Base-by-base conservation (phyloP, 176 grass and related monocot species). In the Aegilops tauschii region DNA sequence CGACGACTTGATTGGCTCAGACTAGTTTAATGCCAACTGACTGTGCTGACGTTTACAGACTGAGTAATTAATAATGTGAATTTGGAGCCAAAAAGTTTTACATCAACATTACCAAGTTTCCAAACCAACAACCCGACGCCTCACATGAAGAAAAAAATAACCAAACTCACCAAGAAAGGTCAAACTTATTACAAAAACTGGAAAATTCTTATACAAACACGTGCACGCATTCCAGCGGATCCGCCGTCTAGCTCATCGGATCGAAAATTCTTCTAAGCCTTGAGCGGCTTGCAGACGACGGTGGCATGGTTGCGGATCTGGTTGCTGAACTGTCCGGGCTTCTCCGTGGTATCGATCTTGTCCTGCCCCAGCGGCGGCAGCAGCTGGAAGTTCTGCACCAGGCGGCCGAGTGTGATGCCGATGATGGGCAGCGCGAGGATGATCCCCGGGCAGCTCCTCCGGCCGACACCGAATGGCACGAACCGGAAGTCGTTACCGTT, bases 391-490 rank as follows among this genome's bases (percentile, higher is more conserved):
- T 87, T 93, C 84, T 98, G 95, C 71, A 98, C 93, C 17, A 95
- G 70, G 62, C 44, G 44, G 25, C 93, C 95, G 1, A 98, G 87
- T 11, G 95, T 95, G 81, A 98, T 92, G 54, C 90, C 86, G 70
- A 98, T 93, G 80, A 98, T 98, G 18, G 96, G 96, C 50, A 98
- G 82, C 10, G 96, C 96, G 17, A 98, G 86, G 75, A 95, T 90
- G 81, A 98, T 98, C 11, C 95, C 95, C 5, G 95, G 95, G 89
- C 95, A 98, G 89, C 93, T 98, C 12, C 95, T 87, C 17, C 95
- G 87, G 9, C 95, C 95, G 56, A 98, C 93, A 11, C 95, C 95
- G 78, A 98, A 98, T 0, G 95, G 95, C 17, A 98, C 70, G 76
- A 89, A 95, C 62, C 93, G 81, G 86, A 98, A 95, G 87, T 98